phyloP scores from a whole-genome alignment of 73 alveolate genomes.

The Durusdinium trenchii region DNA sequence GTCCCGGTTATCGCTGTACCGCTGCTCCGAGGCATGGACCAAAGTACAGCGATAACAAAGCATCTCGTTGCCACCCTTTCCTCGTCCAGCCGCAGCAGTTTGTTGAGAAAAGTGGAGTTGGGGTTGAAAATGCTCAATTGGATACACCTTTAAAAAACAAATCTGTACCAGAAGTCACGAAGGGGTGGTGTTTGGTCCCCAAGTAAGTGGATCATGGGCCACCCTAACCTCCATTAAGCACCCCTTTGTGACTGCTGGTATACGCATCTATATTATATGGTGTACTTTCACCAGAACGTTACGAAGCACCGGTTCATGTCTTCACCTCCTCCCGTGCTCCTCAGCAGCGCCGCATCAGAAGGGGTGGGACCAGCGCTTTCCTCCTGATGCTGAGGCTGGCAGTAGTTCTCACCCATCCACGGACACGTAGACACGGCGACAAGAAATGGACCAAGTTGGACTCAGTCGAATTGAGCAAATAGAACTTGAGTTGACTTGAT shows the following conservation, averaged over 20 bases:
- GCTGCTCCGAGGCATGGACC: conserved; percentile 18
- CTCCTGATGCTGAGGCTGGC: background rate
- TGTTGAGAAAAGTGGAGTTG: background rate
- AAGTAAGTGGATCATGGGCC: background rate
- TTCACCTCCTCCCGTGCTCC: background rate
- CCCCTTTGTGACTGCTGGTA: too few species aligned
- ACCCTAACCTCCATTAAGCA: too few species aligned
- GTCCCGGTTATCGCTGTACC: background rate
- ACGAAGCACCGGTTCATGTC: background rate
- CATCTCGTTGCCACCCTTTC: conserved; percentile 95
- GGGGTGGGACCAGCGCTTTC: conserved; percentile 53
- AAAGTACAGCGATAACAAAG: conserved; percentile 77
- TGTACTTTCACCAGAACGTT: background rate
- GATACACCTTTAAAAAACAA: background rate
- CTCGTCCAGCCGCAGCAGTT: background rate
- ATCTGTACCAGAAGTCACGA: background rate
- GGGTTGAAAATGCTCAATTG: background rate
- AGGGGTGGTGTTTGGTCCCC: too few species aligned
- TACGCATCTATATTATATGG: background rate
- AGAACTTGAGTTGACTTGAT: too few species aligned
- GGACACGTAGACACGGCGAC: too few species aligned
- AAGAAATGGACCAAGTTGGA: too few species aligned
- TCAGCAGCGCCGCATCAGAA: conserved; percentile 44
- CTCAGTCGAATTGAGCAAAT: too few species aligned
- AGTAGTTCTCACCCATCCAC: too few species aligned